Evolutionary conservation across 108 stramenopile species (phyloP).

Genomic region (Nitzschia sp.): DNA sequence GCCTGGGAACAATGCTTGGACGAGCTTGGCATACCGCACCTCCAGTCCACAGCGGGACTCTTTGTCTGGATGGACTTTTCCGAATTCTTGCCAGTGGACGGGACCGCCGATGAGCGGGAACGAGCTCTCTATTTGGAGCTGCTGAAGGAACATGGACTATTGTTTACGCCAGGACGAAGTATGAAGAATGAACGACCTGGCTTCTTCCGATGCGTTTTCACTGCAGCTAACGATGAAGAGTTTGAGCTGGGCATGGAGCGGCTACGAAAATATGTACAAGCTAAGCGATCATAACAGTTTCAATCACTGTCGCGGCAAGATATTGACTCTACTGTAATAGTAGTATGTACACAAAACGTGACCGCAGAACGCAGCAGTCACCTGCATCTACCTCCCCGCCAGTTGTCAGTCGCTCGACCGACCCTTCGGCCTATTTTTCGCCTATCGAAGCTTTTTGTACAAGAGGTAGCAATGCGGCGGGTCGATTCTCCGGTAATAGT

Average conservation of each 20-base stretch:
- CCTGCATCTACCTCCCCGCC: no score
- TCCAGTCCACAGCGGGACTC: constrained; percentile 70
- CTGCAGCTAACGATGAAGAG: constrained; percentile 78
- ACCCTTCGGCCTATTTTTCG: not conserved
- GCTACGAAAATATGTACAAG: constrained; percentile 56
- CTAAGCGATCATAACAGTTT: constrained; percentile 26
- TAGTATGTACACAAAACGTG: not conserved
- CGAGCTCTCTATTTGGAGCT: constrained; percentile 69
- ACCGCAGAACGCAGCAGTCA: not conserved
- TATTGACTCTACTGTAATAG: not conserved
- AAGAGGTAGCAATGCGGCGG: constrained; percentile 95
- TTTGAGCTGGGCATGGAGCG: constrained; percentile 73
- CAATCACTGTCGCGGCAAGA: no score
- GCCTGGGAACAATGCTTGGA: constrained; percentile 50
- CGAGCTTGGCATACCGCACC: constrained; percentile 67
- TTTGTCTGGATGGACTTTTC: constrained; percentile 88
- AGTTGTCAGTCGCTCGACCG: no score
- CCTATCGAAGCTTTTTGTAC: constrained; percentile 69
- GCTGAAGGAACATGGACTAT: constrained; percentile 74
- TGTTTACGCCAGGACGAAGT: constrained; percentile 83
- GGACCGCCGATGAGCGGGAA: constrained; percentile 60
- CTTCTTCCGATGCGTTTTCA: constrained; percentile 88
- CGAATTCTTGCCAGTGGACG: constrained; percentile 60
- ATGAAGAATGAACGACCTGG: constrained; percentile 84
- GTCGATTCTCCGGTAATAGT: constrained; percentile 97